These are phyloP conservation scores for Boechera stricta DNA, from an alignment of 345 rosid genomes.

Conservation along the genomic window DNA sequence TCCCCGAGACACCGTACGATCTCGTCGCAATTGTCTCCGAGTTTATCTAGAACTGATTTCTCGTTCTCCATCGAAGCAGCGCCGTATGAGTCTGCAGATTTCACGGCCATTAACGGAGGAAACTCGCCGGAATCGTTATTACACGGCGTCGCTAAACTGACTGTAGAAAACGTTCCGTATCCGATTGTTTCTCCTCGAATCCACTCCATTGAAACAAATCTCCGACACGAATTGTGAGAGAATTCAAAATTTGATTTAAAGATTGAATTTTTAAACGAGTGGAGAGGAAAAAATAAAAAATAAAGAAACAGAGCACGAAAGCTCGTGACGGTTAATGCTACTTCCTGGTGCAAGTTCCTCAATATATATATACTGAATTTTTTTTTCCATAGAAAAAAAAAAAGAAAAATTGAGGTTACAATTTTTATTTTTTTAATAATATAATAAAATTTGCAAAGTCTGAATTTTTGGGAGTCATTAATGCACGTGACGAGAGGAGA, in stretches of 20 bases:
- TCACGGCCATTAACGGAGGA: conserved; percentile 66
- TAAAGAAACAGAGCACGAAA: conserved; percentile 22
- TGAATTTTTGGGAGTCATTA: conserved; percentile 39
- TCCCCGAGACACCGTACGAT: conserved; percentile 65
- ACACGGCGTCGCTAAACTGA: conserved; percentile 53
- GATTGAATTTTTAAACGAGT: neutral
- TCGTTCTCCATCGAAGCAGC: conserved; percentile 60
- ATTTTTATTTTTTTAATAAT: conserved; percentile 2
- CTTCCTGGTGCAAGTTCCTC: conserved; percentile 29
- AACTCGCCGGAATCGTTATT: conserved; percentile 19
- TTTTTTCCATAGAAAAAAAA: conserved; percentile 1
- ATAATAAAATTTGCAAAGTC: conserved; percentile 37
- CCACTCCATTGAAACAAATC: conserved; percentile 59
- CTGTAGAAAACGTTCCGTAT: conserved; percentile 68
- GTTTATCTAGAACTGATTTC: conserved; percentile 47
- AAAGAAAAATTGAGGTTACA: conserved; percentile 15
- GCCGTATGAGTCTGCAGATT: conserved; percentile 53
- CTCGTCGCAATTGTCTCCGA: conserved; percentile 53
- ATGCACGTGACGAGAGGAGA: conserved; percentile 63
- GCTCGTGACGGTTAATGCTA: conserved; percentile 29
- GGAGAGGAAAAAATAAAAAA: neutral
- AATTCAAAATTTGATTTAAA: neutral
- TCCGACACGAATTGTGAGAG: neutral
- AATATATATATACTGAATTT: conserved; percentile 22
- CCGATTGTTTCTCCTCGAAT: conserved; percentile 71